These are phyloP conservation scores for Arthrobotrys musiformis DNA, from an alignment of 2,329 filamentous ascomycete genomes.

Conservation along the genomic window DNA sequence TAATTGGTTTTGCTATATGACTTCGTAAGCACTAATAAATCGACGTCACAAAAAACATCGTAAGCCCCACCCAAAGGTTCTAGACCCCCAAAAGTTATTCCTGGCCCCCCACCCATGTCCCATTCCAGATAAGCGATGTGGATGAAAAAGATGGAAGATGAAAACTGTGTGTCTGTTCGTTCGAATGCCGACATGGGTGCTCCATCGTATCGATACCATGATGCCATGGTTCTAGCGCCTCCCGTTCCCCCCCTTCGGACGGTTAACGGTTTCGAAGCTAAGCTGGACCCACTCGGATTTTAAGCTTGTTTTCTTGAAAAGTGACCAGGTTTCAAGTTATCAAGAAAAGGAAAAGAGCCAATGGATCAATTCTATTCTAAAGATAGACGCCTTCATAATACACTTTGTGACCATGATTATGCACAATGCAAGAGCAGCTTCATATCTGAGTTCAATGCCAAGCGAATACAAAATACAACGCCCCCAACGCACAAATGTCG, in stretches of 20 bases:
- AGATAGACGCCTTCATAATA: not conserved
- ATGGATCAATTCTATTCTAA: not conserved
- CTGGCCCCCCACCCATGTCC: constrained; percentile 12
- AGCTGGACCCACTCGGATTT: not conserved
- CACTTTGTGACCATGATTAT: not conserved
- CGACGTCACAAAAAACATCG: no score
- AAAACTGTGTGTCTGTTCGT: not conserved
- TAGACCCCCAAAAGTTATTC: constrained; percentile 17
- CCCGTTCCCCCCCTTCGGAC: constrained; percentile 10
- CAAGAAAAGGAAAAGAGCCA: not conserved
- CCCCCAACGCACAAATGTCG: not conserved
- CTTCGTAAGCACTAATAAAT: no score
- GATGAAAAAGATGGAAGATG: not conserved
- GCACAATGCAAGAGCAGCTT: not conserved
- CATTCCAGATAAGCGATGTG: constrained; percentile 38
- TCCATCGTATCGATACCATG: not conserved
- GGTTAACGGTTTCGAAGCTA: no score
- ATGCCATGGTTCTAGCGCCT: no score
- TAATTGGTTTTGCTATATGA: no score
- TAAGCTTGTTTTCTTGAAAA: not conserved
- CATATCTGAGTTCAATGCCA: not conserved
- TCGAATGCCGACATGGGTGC: constrained; percentile 6
- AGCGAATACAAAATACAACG: not conserved
- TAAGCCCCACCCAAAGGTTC: not conserved
- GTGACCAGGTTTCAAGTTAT: not conserved